Evolutionary conservation across 768 basidiomycete species (phyloP).

Genomic region (Panus rudis): DNA sequence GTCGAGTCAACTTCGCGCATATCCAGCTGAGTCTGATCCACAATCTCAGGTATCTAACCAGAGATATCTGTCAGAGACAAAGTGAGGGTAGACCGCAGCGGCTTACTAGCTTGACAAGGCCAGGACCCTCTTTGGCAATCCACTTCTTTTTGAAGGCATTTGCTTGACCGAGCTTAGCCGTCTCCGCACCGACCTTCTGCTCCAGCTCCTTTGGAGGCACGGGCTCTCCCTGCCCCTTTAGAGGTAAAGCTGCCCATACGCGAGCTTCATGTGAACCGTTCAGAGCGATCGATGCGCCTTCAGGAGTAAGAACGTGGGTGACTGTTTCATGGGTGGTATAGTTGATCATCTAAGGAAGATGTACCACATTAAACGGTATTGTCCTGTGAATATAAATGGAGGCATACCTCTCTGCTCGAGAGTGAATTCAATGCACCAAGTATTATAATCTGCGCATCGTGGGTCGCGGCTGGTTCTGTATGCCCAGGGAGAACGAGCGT

Average conservation of each 20-base stretch:
- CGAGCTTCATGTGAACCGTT: conserved; percentile 93
- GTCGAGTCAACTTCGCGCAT: conserved; percentile 66
- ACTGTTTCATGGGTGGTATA: conserved; percentile 74
- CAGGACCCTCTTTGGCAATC: conserved; percentile 87
- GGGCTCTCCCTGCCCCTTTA: conserved; percentile 62
- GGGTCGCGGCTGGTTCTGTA: conserved; percentile 45
- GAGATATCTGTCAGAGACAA: background rate
- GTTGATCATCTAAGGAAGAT: conserved; percentile 62
- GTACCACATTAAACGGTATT: background rate
- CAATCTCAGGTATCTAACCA: conserved; percentile 51
- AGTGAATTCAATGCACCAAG: conserved; percentile 92
- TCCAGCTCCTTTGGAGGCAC: conserved; percentile 64
- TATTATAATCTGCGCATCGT: conserved; percentile 77
- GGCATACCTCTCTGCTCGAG: conserved; percentile 70
- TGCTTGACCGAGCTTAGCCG: conserved; percentile 89
- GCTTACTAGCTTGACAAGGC: conserved; percentile 80
- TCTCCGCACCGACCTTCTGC: conserved; percentile 74
- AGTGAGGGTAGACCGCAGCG: background rate
- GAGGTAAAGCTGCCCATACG: conserved; percentile 81
- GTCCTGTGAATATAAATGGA: conserved; percentile 6
- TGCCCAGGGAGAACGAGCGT: conserved; percentile 60
- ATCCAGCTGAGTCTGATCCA: conserved; percentile 71
- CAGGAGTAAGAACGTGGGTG: conserved; percentile 68
- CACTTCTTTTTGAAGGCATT: conserved; percentile 96
- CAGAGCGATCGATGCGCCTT: conserved; percentile 72